A percentile compares a stretch with the other conserved stretches of the same genome.
These are phyloP conservation scores for Hemileia vastatrix DNA, from an alignment of 1,284 basidiomycete species.

Conservation along the genomic window DNA sequence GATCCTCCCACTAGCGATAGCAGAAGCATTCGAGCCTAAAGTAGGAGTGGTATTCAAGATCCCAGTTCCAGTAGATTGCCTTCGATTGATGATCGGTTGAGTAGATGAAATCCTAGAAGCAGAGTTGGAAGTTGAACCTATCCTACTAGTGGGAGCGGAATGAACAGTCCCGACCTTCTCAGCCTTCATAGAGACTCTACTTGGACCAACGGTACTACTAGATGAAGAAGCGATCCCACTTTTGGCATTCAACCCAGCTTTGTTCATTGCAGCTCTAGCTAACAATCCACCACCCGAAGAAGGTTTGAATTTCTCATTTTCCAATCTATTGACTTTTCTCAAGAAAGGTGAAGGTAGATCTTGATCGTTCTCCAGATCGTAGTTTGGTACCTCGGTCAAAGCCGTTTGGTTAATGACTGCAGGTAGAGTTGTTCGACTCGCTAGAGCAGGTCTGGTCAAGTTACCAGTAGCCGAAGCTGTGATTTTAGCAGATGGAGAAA, in stretches of 20 bases:
- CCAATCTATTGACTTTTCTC: constrained; percentile 4
- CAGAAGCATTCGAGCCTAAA: not conserved
- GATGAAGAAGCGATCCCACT: not conserved
- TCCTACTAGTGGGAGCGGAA: not conserved
- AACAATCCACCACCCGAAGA: not conserved
- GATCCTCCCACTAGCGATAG: not conserved
- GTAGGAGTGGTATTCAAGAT: not conserved
- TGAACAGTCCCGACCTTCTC: not conserved
- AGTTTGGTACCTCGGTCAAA: constrained; percentile 2
- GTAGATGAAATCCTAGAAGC: not conserved
- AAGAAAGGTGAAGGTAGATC: constrained; percentile 25
- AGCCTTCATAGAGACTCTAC: not conserved
- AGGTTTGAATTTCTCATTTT: not conserved
- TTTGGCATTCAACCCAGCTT: not conserved
- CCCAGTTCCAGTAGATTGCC: not conserved
- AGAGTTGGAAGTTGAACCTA: not conserved
- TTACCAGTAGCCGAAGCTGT: not conserved
- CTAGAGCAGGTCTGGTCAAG: not conserved
- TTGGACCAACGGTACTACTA: not conserved
- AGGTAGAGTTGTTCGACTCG: not conserved
- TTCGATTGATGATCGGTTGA: not conserved
- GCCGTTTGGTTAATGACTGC: not conserved
- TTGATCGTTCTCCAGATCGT: constrained; percentile 17
- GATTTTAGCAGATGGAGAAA: not conserved
- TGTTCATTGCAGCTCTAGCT: not conserved